Conservation (phyloP, 1,284 basidiomycete genomes). For the Bjerkandera adusta region DNA sequence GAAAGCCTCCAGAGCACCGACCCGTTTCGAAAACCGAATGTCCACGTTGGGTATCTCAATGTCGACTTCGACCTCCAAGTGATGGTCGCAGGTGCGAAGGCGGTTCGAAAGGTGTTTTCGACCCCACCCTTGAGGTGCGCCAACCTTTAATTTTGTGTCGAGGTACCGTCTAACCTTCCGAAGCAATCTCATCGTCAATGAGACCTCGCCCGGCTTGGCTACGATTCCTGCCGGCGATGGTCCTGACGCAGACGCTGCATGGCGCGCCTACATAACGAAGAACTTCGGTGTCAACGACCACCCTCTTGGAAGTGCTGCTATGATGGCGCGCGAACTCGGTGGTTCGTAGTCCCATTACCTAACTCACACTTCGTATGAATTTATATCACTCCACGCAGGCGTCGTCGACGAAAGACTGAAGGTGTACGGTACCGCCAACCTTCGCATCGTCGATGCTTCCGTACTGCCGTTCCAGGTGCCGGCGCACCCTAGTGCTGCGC, state of each 20-base stretch:
- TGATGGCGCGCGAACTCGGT: conserved; percentile 58
- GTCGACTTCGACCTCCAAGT: not conserved
- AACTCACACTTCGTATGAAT: too few species aligned
- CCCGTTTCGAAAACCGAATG: not conserved
- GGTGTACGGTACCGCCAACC: conserved; percentile 56
- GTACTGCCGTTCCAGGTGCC: conserved; percentile 46
- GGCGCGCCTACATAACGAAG: conserved; percentile 42
- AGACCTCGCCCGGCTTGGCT: conserved; percentile 37
- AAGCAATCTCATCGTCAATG: conserved; percentile 27
- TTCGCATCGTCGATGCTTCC: conserved; percentile 49
- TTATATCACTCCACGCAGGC: too few species aligned
- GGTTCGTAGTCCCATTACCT: conserved; percentile 48
- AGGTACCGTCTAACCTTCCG: not conserved
- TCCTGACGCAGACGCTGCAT: conserved; percentile 40
- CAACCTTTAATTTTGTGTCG: not conserved
- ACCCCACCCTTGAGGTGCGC: not conserved
- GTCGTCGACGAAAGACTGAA: conserved; percentile 57
- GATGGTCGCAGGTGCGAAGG: not conserved
- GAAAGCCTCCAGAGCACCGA: conserved; percentile 1
- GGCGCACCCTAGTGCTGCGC: conserved; percentile 27
- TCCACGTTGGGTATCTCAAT: conserved; percentile 5
- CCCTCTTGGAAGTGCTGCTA: conserved; percentile 59
- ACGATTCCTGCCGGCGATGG: conserved; percentile 38
- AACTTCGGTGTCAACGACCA: conserved; percentile 47
- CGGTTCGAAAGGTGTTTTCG: not conserved